These are phyloP conservation scores for Sclerotinia glacialis DNA, from an alignment of 2,329 filamentous ascomycete species.

Conservation along the genomic window DNA sequence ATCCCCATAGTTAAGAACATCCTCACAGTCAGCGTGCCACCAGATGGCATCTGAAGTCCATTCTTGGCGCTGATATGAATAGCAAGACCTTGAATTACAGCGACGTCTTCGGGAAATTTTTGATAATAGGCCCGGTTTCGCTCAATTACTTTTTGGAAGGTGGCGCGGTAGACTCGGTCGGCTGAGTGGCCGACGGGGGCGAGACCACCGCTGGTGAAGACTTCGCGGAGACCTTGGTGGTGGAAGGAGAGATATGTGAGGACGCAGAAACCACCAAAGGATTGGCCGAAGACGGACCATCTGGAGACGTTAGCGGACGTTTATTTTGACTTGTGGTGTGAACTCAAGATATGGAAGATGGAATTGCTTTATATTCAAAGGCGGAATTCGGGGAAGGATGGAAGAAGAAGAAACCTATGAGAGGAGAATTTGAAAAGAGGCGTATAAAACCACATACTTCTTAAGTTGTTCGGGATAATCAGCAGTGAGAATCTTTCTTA, in stretches of 20 bases:
- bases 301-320: slow-evolving; percentile 40
- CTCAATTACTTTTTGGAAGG: slow-evolving; percentile 66
- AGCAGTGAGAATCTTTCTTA: slow-evolving; percentile 70
- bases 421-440: no score
- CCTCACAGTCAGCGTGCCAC: slow-evolving; percentile 68
- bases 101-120: slow-evolving; percentile 80
- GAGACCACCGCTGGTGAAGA: slow-evolving; percentile 80
- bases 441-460: slow-evolving; percentile 51
- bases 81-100: slow-evolving; percentile 52
- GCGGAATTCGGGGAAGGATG: no score
- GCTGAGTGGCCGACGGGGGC: slow-evolving; percentile 70
- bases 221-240: slow-evolving; percentile 74
- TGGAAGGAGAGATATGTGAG: slow-evolving; percentile 81
- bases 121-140: slow-evolving; percentile 73
- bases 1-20: slow-evolving; percentile 78
- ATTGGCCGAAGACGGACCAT: slow-evolving; percentile 88
- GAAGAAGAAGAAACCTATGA: no score
- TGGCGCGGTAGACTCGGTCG: slow-evolving; percentile 71
- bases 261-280: slow-evolving; percentile 84
- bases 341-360: no score
- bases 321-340: neutral
- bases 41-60: slow-evolving; percentile 65
- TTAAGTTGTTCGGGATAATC: slow-evolving; percentile 66
- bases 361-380: neutral
- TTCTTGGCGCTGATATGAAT: slow-evolving; percentile 53